phyloP scores from a whole-genome alignment of 2,329 filamentous ascomycete species.

The Diaporthe ampelina region DNA sequence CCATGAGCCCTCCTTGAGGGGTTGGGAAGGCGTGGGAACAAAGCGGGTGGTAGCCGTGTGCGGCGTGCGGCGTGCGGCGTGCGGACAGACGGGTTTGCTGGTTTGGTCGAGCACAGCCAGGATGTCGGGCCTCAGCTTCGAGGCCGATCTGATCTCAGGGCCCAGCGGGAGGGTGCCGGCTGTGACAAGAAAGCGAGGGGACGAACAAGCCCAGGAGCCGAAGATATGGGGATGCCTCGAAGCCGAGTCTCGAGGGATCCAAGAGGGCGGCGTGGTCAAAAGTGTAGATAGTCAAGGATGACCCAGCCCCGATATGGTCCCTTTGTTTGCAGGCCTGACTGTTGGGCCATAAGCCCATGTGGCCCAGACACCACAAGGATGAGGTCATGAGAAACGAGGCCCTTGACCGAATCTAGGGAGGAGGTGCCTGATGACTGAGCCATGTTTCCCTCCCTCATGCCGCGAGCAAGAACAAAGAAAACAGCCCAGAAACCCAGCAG shows the following conservation, averaged over 20 bases:
- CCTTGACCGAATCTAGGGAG: background rate
- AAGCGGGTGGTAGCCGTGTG: constrained; percentile 26
- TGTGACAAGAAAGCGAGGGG: constrained; percentile 12
- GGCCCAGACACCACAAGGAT: constrained; percentile 33
- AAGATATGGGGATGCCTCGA: constrained; percentile 6
- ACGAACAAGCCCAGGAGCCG: background rate
- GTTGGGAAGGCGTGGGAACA: constrained; percentile 15
- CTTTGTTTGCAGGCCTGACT: constrained; percentile 29
- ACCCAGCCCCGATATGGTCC: background rate
- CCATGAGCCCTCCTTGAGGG: background rate
- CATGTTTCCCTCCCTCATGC: constrained; percentile 17
- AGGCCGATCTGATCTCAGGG: constrained; percentile 7
- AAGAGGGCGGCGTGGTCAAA: background rate
- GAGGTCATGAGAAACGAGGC: constrained; percentile 38
- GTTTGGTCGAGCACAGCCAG: constrained; percentile 6
- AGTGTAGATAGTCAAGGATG: constrained; percentile 34
- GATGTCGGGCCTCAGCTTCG: constrained; percentile 20
- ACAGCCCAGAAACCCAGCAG: background rate
- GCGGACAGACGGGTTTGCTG: constrained; percentile 1
- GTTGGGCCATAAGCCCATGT: constrained; percentile 27
- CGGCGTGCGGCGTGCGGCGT: constrained; percentile 20
- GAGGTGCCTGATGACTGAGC: constrained; percentile 10
- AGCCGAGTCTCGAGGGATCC: background rate
- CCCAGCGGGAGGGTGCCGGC: constrained; percentile 2
- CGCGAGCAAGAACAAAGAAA: constrained; percentile 1